Base-by-base conservation (phyloP, 305 asterid species). In the Coffea humblotiana region DNA sequence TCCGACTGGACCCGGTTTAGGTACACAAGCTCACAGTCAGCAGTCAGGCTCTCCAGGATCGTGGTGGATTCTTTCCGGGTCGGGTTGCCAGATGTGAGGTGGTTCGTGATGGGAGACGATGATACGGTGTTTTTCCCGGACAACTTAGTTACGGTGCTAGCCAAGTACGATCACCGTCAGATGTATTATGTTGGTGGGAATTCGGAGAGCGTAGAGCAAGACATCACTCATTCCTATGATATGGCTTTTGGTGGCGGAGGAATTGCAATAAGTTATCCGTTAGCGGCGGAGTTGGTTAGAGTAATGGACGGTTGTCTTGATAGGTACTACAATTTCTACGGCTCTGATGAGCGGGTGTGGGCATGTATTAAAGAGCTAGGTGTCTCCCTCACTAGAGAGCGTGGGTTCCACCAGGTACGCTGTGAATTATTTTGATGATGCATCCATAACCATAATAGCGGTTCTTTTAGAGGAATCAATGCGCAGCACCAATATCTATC, bases 231-330 rank as follows among this genome's bases (percentile, higher is more conserved):
- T 79, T 89, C 95, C 61, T 93, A 89, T 83, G 96, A 84, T 14
- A 93, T 93, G 98, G 98, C 97, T 77, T 94, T 91, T 60, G 98
- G 98, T 3, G 98, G 98, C 29, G 97, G 98, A 3, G 98, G 98
- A 1, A 88, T 91, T 77, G 97, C 97, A 23, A 80, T 94, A 12
- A 94, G 98, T 73, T 92, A 90, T 43, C 90, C 95, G 0, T 72
- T 94, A 6, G 98, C 96, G 80, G 95, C 85, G 64, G 89, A 88
- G 85, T 81, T 93, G 19, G 88, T 78, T 23, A 71, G 72, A 8
- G 64, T 65, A 67, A 88, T 94, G 90, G 98, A 94, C 85, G 94
- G 90, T 9, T 94, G 98, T 74, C 87, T 94, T 13, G 56, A 90
- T 48, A 74, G 95, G 86, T 94, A 94, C 82, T 90, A 85, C 66